Conservation (phyloP, 352 stramenopile genomes). For the Pythium oligandrum region DNA sequence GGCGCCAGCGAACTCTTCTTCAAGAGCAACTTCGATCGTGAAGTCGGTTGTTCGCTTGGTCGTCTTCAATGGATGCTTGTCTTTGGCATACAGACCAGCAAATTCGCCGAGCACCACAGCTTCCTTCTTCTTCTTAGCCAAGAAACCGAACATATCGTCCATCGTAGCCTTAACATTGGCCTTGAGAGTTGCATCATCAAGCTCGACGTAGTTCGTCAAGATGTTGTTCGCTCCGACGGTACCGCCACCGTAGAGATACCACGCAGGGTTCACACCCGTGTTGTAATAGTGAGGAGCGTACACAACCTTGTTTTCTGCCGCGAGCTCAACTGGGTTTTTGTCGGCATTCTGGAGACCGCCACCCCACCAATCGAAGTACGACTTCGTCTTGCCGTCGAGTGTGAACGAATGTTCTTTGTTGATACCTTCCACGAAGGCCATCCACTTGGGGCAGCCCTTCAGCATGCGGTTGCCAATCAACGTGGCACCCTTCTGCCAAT, state of each 20-base stretch:
- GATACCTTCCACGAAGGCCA: constrained; percentile 66
- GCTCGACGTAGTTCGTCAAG: constrained; percentile 35
- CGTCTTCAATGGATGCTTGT: constrained; percentile 41
- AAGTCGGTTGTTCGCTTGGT: constrained; percentile 65
- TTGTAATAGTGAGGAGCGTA: constrained; percentile 80
- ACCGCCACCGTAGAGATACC: constrained; percentile 59
- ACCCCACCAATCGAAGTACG: constrained; percentile 72
- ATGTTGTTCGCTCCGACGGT: constrained; percentile 20
- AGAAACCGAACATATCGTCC: constrained; percentile 69
- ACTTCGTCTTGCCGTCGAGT: constrained; percentile 23
- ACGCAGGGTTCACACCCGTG: constrained; percentile 53
- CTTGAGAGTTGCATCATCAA: constrained; percentile 47
- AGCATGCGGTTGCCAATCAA: constrained; percentile 65
- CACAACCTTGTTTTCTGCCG: constrained; percentile 51
- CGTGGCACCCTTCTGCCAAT: constrained; percentile 53
- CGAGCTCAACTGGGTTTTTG: constrained; percentile 31
- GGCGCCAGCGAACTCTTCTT: constrained; percentile 45
- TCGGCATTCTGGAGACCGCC: constrained; percentile 46
- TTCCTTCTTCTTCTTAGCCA: constrained; percentile 33
- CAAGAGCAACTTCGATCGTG: constrained; percentile 58
- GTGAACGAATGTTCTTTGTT: constrained; percentile 44
- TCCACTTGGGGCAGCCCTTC: constrained; percentile 53
- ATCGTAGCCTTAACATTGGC: constrained; percentile 59
- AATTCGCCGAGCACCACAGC: constrained; percentile 69
- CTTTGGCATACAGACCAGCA: constrained; percentile 57